Percentiles rank a stretch among this genome's conserved stretches.
These are phyloP conservation scores for Scalesia atractyloides DNA, from an alignment of 129 eudicot genomes.

Conservation along the genomic window DNA sequence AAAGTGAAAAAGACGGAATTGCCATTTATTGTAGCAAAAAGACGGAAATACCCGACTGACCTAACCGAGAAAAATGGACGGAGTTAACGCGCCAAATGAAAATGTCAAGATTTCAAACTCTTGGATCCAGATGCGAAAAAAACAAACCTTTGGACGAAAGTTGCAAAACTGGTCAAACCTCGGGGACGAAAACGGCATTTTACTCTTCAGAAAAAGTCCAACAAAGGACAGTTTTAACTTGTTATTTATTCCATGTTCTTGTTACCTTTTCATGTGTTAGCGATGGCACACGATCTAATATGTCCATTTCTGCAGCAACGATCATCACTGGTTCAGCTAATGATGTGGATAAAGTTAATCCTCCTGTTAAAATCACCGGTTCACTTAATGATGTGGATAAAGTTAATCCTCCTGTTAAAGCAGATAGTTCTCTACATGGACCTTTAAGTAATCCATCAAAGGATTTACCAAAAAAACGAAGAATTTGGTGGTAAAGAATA, in stretches of 20 bases:
- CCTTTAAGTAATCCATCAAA: slow-evolving; percentile 15
- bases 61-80: no score
- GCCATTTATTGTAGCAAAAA: no score
- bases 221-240: neutral
- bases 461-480: slow-evolving; percentile 25
- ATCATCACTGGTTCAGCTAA: neutral
- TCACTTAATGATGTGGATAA: neutral
- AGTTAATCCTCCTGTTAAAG: slow-evolving; percentile 7
- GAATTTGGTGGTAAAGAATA: slow-evolving; percentile 35
- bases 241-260: slow-evolving; percentile 25
- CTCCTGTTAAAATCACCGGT: neutral
- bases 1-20: no score
- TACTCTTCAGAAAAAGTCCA: slow-evolving; percentile 22
- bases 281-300: slow-evolving; percentile 22
- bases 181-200: slow-evolving; percentile 47
- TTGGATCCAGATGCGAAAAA: no score
- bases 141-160: no score
- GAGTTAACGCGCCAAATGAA: no score
- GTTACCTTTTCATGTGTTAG: slow-evolving; percentile 42
- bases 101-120: no score
- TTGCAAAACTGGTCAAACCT: slow-evolving; percentile 4
- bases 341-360: neutral
- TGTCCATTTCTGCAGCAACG: slow-evolving; percentile 25
- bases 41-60: no score
- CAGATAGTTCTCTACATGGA: neutral